phyloP scores from a whole-genome alignment of 1,284 basidiomycete species.

The Moesziomyces antarcticus region DNA sequence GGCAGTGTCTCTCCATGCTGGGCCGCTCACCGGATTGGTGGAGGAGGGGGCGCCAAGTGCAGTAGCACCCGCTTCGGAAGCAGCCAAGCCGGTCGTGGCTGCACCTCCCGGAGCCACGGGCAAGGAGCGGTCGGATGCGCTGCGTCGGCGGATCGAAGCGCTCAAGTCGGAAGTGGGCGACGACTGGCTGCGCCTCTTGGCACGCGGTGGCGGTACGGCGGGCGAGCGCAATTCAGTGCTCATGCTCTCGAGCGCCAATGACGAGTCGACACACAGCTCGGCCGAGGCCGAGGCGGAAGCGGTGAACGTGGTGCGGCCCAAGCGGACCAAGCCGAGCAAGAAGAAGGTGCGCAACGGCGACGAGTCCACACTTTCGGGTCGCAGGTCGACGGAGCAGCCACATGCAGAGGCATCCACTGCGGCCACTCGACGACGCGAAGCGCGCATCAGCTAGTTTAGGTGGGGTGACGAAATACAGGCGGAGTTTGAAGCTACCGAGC shows the following conservation, averaged over 20 bases:
- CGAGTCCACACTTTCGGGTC: not conserved
- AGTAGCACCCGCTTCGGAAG: not conserved
- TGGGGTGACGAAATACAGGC: no score
- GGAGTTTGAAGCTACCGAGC: no score
- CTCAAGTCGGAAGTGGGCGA: constrained; percentile 63
- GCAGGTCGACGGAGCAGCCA: not conserved
- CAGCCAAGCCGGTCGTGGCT: not conserved
- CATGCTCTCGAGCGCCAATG: not conserved
- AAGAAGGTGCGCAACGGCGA: constrained; percentile 2
- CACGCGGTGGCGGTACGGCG: constrained; percentile 18
- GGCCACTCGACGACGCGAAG: constrained; percentile 4
- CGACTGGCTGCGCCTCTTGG: constrained; percentile 62
- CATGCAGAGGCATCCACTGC: not conserved
- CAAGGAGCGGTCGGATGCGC: constrained; percentile 18
- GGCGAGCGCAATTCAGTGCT: constrained; percentile 11
- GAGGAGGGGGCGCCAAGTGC: constrained; percentile 2
- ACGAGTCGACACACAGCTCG: not conserved
- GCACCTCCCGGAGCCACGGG: not conserved
- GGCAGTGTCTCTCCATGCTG: not conserved
- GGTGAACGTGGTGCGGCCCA: not conserved
- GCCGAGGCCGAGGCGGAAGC: not conserved
- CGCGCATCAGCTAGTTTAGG: constrained; percentile 1
- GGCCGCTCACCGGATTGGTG: not conserved
- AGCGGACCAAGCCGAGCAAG: constrained; percentile 6
- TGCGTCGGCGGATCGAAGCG: constrained; percentile 59